Base-by-base conservation (phyloP, 768 basidiomycete genomes). In the Cyclocybe cylindracea region DNA sequence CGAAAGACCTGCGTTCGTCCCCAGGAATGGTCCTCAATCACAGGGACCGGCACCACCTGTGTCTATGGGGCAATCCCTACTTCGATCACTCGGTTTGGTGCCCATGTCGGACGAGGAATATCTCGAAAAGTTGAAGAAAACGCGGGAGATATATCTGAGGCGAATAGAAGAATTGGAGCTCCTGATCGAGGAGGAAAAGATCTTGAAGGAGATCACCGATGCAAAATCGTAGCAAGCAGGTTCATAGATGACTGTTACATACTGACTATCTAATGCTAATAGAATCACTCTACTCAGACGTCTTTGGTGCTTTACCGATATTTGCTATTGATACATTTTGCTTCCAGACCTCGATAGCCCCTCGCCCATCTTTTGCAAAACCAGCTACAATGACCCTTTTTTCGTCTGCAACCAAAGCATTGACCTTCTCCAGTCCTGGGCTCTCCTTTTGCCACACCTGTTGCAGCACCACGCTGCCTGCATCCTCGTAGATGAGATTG, bases 31-130 rank as follows among this genome's bases (percentile, higher is more conserved):
- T 31, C 34, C 41, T 11, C 35, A 50, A 42, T 40, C 45, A 9
- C 41, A 41, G n/a, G 46, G 53, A 18, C 32, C 42, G 2, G 24
- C 24, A 5, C 24, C 24, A 24, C 49, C 60, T 6, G 36, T 35
- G 13, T 55, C 77, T 6, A 52, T 72, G 11, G 60, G 65, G 14
- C 72, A 82, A 42, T 71, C 73, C 8, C 53, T 85, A 3, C 57
- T 85, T 52, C 59, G 57, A 13, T 39, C 67, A 4, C 56, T 89
- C 36, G 83, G 87, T 1, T 63, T 90, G 16, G 72, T 70, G 33
- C 76, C 71, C 45, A 61, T 94, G 3, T 78, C 89, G 5, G 84
- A 94, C 56, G 86, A 92, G 43, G 86, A 88, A 54, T 91, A 91
- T 57, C 57, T 92, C 46, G 64, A 65, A 29, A 79, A 76, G 53